Base-by-base conservation (phyloP, 179 eudicot species). In the Spergularia azorica region DNA sequence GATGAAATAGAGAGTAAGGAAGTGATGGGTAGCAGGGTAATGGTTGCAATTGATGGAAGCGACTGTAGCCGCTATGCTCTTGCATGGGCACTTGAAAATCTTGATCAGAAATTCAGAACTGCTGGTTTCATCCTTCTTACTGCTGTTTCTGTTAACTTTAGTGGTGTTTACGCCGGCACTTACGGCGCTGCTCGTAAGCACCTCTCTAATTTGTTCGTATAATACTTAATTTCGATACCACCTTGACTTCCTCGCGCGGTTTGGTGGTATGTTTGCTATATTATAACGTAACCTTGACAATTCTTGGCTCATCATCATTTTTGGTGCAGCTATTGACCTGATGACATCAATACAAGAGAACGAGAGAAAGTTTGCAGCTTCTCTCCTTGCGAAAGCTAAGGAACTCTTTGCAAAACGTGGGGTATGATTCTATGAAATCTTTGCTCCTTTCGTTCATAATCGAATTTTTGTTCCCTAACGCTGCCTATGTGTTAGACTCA, bases 41-140 rank as follows among this genome's bases (percentile, higher is more conserved):
- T 90, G 91, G 84, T 89, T 54, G 95, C 90, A 7, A 83, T 90
- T 6, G 92, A 90, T 61, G 87, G 85, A 18, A 89, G 92, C 65
- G 91, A 89, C 26, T 75, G 65, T 73, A 90, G 93, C 61, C 74
- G 68, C 70, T 76, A 82, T 18, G 91, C 93, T 6, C 79, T 89
- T 2, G 77, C 85, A 26, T 90, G 95, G 95, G 82, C 91, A 16
- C 89, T 90, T 3, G 59, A 85, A 17, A 89, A 89, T 54, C 88
- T 90, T 6, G 26, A 51, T 1, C 70, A 77, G 2, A 64, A 86
- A 10, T 21, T 87, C 9, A 17, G 39, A 39, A 65, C 83, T 57
- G 78, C 85, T 26, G 46, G 85, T 6, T 74, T 89, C 65, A 48
- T 90, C 67, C 54, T 82, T 20, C 83, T 87, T 81, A 85, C 84